Evolutionary conservation across 805 yeast species (phyloP).

Genomic region (Candida methanosorbosa): DNA sequence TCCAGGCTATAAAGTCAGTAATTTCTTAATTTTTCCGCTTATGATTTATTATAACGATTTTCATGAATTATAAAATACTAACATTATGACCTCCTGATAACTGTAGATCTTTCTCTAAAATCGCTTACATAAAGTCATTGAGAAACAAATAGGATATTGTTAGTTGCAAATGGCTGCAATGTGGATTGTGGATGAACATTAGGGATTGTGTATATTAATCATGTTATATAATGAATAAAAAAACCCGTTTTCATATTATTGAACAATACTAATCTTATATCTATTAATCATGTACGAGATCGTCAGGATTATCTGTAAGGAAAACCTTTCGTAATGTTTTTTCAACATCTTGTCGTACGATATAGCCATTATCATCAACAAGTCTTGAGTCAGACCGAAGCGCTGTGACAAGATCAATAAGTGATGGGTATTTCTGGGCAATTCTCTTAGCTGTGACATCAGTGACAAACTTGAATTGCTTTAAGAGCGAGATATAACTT

Average conservation of each 20-base stretch:
- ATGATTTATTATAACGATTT: constrained; percentile 1
- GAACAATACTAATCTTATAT: not conserved
- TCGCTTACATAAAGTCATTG: constrained; percentile 22
- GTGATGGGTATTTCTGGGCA: constrained; percentile 25
- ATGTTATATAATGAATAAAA: not conserved
- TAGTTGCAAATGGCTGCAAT: no score
- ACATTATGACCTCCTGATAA: not conserved
- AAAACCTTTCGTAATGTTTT: constrained; percentile 38
- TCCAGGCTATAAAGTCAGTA: constrained; percentile 39
- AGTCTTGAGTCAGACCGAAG: not conserved
- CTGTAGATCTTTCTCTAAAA: constrained; percentile 25
- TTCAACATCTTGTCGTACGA: constrained; percentile 39
- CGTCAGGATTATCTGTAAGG: constrained; percentile 41
- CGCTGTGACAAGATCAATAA: not conserved
- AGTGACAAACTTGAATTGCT: constrained; percentile 53
- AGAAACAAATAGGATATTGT: constrained; percentile 6
- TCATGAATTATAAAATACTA: not conserved
- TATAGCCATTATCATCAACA: constrained; percentile 3
- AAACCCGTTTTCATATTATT: not conserved
- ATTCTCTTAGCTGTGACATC: constrained; percentile 39
- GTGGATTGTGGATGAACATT: no score
- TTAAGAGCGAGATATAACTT: constrained; percentile 39
- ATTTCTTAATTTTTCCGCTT: constrained; percentile 4
- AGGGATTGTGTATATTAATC: no score
- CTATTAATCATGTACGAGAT: constrained; percentile 17